phyloP scores from a whole-genome alignment of 345 rosid genomes.

The Eucalyptus decipiens region DNA sequence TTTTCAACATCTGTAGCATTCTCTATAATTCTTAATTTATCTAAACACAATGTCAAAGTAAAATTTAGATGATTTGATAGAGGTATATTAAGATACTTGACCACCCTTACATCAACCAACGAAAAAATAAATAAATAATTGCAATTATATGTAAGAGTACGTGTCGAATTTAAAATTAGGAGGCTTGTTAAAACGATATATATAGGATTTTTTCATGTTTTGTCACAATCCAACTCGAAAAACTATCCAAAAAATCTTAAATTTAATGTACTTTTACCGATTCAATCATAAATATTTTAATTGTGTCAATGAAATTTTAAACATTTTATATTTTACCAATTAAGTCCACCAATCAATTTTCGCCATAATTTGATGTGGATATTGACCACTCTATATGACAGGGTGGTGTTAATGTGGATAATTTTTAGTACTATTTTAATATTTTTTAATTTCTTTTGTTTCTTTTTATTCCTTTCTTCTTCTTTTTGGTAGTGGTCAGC shows the following conservation, averaged over 20 bases:
- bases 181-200: not conserved
- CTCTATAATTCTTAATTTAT: not conserved
- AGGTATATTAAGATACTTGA: not conserved
- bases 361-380: fast-evolving
- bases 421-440: too few relatives aligned
- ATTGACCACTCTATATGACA: too few relatives aligned
- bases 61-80: not conserved
- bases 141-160: too few relatives aligned
- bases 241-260: too few relatives aligned
- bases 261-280: fast-evolving
- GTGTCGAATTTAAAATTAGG: not conserved
- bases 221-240: not conserved
- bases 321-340: too few relatives aligned
- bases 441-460: too few relatives aligned
- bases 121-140: not conserved
- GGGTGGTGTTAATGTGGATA: fast-evolving
- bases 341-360: too few relatives aligned
- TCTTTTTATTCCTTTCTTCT: too few relatives aligned
- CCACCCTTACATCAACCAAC: not conserved
- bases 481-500: too few relatives aligned
- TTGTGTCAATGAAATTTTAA: too few relatives aligned
- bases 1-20: not conserved
- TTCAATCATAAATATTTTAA: too few relatives aligned
- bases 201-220: too few relatives aligned
- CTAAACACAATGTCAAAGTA: not conserved